A percentile compares a stretch with the other conserved stretches of the same genome.
Evolutionary conservation across 139 green algal species (phyloP).

Genomic region (Micractinium conductrix): DNA sequence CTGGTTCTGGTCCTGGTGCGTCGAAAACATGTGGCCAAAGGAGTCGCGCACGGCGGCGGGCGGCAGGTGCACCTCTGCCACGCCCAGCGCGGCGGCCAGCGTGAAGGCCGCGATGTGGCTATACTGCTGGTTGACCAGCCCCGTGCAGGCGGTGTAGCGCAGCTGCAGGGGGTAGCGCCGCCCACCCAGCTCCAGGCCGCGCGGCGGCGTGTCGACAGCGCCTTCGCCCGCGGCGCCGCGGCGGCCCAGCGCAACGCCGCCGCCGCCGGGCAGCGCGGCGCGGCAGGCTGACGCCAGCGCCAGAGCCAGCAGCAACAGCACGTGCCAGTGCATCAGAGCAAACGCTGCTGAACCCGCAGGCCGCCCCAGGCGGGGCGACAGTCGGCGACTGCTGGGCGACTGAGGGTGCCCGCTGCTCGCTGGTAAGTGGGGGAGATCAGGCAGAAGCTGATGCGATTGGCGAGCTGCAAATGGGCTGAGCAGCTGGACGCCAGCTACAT

Average conservation of each 20-base stretch:
- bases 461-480: too few species aligned
- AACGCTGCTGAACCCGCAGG: too few species aligned
- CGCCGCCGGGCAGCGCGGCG: too few species aligned
- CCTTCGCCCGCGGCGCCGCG: background rate
- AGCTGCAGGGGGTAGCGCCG: conserved; percentile 48
- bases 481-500: too few species aligned
- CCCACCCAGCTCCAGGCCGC: conserved; percentile 12
- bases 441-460: too few species aligned
- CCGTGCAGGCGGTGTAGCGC: conserved; percentile 74
- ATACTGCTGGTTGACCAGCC: conserved; percentile 81
- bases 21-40: conserved; percentile 66
- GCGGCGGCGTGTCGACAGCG: too few species aligned
- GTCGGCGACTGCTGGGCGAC: too few species aligned
- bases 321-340: too few species aligned
- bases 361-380: too few species aligned
- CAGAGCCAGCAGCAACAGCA: conserved; percentile 7
- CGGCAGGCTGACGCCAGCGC: background rate
- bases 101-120: conserved; percentile 67
- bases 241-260: conserved; percentile 13
- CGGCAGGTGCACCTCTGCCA: conserved; percentile 63
- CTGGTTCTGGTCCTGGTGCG: conserved; percentile 63
- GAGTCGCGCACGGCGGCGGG: conserved; percentile 60
- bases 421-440: too few species aligned
- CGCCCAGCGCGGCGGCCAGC: conserved; percentile 60
- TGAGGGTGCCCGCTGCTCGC: too few species aligned